Evolutionary conservation across 352 stramenopile species (phyloP), one percentile per base, ranked within the genome.

Genomic region (Chrysophaeum taylorii): DNA sequence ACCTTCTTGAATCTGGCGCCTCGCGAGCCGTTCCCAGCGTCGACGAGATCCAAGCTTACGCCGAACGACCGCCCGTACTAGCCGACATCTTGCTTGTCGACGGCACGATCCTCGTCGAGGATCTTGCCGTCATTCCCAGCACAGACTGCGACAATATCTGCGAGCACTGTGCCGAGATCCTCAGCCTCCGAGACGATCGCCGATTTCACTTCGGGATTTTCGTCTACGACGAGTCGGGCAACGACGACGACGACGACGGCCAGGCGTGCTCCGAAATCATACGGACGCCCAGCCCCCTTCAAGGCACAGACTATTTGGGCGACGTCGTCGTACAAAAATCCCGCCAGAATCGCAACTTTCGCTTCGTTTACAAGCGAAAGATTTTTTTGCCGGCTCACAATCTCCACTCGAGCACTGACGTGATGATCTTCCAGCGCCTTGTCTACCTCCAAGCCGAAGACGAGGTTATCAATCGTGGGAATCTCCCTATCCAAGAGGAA

Each of bases 41-140:
- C 31, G 89, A 93, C 50, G 91, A 96, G 75, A 96, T 96, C 61
- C 81, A 86, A 42, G 86, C 89, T 2, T 96, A 95, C 71, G 91
- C 96, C 77, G 85, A 91, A 4, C 78, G 90, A n/a, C 87, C 88
- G 35, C 91, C 90, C 7, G 94, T 96, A 71, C 79, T 96, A 9
- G 89, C 87, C 0, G 92, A 83, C 31, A 93, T 96, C 70, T 88
- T 96, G 78, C 71, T 96, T 14, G 78, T 96, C 2, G 91, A 96
- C 68, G 90, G 91, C 9, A 93, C 87, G 0, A 79, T 89, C 0
- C 75, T 96, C 9, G 92, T 88, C 23, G 87, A 93, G 64, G 83
- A 91, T 18, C 90, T 96, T 60, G 89, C 91, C 9, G 85, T 96
- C n/a, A 94, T 89, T 0, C 91, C 91, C 0, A 90, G 96, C 70